Evolutionary conservation across 2,329 filamentous ascomycete species (phyloP), one percentile per base, ranked within the genome.

Genomic region (Canariomyces notabilis): DNA sequence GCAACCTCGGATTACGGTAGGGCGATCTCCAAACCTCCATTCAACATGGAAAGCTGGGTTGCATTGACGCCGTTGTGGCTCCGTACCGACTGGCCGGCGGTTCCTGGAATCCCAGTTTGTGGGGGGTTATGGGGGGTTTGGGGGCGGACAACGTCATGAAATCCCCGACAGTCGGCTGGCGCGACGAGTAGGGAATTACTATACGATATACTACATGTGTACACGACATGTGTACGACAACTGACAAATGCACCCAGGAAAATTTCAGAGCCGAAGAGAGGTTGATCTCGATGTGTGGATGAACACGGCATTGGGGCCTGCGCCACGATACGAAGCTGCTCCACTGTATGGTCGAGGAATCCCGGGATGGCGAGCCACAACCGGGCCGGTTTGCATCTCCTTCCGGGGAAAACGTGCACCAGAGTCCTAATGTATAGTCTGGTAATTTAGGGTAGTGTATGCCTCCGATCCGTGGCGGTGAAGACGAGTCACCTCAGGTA

Each of bases 261-360:
- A 43, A n/a, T 20, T 20, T 20, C 16, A 23, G 18, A 16, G 18
- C 9, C 19, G 23, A 20, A 18, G 22, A 37, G 29, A 19, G 38
- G 26, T 23, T 15, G 15, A 21, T 26, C 29, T 7, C 16, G 26
- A 29, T 29, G 26, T 8, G 7, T 12, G 14, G 26, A 29, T 29
- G 34, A 20, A 32, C 16, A 31, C 21, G 32, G 34, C 26, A 26
- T 33, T 26, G 42, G 22, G 40, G n/a, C n/a, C n/a, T n/a, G 44
- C 45, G 44, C 44, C 31, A 23, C 12, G 43, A 49, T 49, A 49
- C 46, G 46, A 51, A 49, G 49, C 38, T 49, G n/a, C 49, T 36
- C 46, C 42, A 50, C 49, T 37, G 37, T 29, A 12, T n/a, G 41
- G 19, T 29, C 43, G 45, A 42, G 32, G 37, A 31, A 15, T 22